Conservation (phyloP, 768 basidiomycete species). For the Tubosaeta brunneosetosa region DNA sequence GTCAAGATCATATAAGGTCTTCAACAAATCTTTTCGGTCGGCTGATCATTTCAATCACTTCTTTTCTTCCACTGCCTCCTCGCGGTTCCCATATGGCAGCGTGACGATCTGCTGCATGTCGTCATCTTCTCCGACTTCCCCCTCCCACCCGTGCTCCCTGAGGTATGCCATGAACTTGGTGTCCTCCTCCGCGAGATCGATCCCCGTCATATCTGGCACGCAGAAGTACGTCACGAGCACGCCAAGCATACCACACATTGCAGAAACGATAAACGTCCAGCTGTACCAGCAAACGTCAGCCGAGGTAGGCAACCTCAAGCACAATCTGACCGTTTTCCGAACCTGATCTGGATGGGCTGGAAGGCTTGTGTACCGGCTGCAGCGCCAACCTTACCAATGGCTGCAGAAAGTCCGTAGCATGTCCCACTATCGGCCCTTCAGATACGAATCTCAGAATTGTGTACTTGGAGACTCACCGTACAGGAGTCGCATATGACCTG, state of each 20-base stretch:
- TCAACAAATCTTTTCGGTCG: not conserved
- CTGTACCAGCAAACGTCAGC: slow-evolving; percentile 21
- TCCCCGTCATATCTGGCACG: slow-evolving; percentile 61
- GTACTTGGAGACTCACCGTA: slow-evolving; percentile 39
- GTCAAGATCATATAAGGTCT: not conserved
- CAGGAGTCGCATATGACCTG: slow-evolving; percentile 59
- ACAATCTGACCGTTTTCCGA: slow-evolving; percentile 49
- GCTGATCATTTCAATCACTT: not conserved
- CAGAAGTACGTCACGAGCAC: slow-evolving; percentile 66
- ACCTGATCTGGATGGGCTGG: slow-evolving; percentile 59
- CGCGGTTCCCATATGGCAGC: slow-evolving; percentile 2
- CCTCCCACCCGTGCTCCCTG: slow-evolving; percentile 59
- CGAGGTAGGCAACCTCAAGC: not conserved
- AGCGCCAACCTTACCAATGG: slow-evolving; percentile 65
- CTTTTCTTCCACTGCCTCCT: slow-evolving; percentile 10
- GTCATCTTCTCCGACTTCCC: slow-evolving; percentile 54
- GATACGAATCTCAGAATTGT: not conserved
- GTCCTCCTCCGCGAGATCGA: slow-evolving; percentile 65
- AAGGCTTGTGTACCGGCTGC: slow-evolving; percentile 68
- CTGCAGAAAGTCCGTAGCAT: slow-evolving; percentile 64
- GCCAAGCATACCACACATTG: slow-evolving; percentile 59
- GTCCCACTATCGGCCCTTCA: slow-evolving; percentile 44
- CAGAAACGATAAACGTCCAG: slow-evolving; percentile 65
- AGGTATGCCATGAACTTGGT: slow-evolving; percentile 58
- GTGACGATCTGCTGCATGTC: slow-evolving; percentile 27